These are phyloP conservation scores for Globisporangium middletonii DNA, from an alignment of 352 stramenopile genomes.

Conservation along the genomic window DNA sequence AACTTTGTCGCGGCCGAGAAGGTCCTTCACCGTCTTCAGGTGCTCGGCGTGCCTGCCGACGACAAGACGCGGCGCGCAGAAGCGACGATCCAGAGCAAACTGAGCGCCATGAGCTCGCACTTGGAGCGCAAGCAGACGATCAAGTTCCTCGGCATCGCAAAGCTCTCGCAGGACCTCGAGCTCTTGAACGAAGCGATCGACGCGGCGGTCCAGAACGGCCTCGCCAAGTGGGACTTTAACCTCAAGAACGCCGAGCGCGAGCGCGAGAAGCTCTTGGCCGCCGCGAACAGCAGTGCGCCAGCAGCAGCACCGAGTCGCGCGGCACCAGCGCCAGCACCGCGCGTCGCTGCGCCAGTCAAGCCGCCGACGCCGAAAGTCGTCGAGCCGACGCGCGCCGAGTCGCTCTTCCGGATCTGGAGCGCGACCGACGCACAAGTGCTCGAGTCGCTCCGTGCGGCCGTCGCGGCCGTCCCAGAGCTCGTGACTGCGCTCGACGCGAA, in stretches of 20 bases:
- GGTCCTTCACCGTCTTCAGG: conserved; percentile 36
- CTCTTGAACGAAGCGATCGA: conserved; percentile 65
- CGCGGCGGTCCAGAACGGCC: conserved; percentile 40
- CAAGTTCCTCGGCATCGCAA: conserved; percentile 68
- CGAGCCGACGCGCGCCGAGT: conserved; percentile 10
- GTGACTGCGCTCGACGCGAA: conserved; percentile 32
- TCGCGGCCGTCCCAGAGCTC: conserved; percentile 17
- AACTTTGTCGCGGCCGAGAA: conserved; percentile 60
- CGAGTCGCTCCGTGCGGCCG: conserved; percentile 11
- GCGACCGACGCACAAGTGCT: conserved; percentile 21
- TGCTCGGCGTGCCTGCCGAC: conserved; percentile 28
- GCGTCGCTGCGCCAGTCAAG: conserved; percentile 7
- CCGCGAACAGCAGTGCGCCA: conserved; percentile 1
- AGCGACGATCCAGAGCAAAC: conserved; percentile 21
- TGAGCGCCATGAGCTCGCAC: conserved; percentile 30
- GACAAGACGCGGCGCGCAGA: conserved; percentile 27
- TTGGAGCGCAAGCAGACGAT: conserved; percentile 70
- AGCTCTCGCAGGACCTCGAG: conserved; percentile 61
- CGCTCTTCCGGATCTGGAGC: conserved; percentile 43
- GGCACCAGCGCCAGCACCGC: neutral
- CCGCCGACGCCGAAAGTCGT: neutral
- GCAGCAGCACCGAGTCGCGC: neutral
- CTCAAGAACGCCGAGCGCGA: conserved; percentile 71
- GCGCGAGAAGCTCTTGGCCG: conserved; percentile 46
- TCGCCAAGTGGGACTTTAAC: conserved; percentile 81